Percentiles rank a stretch among this genome's conserved stretches.
These are phyloP conservation scores for Cladorrhinum sp. DNA, from an alignment of 2,329 filamentous ascomycete species.

Conservation along the genomic window DNA sequence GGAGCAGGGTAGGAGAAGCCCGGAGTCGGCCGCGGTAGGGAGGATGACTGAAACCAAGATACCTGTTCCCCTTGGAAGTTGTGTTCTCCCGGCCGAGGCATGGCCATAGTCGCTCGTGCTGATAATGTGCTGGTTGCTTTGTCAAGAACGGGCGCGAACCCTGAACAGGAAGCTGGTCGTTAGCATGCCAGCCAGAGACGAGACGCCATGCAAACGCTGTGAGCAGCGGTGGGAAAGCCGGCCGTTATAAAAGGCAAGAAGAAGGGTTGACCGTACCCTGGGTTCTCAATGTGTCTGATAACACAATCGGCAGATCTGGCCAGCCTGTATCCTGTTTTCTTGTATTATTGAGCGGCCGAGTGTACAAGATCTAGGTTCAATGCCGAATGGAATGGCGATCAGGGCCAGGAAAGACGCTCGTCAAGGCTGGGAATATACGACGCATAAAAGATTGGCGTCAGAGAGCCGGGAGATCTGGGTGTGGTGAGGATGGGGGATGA, in stretches of 20 bases:
- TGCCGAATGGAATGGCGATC: constrained; percentile 14
- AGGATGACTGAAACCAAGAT: constrained; percentile 11
- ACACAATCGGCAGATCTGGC: neutral
- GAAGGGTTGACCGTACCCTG: neutral
- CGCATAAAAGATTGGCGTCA: constrained; percentile 10
- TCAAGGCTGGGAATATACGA: constrained; percentile 9
- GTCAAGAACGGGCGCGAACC: neutral
- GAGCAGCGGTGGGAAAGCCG: neutral
- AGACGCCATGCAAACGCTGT: neutral
- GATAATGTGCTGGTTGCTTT: neutral
- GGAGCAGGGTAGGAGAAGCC: neutral
- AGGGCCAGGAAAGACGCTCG: constrained; percentile 14
- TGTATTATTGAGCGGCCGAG: neutral
- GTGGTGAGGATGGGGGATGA: constrained; percentile 1
- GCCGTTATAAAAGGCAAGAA: neutral
- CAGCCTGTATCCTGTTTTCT: neutral
- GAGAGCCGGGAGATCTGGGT: neutral
- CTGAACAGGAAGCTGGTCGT: neutral
- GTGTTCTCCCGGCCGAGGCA: constrained; percentile 25
- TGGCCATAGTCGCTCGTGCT: constrained; percentile 29
- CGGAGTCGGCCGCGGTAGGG: neutral
- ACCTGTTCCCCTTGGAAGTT: constrained; percentile 36
- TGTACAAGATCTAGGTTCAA: neutral
- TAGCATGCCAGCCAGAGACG: constrained; percentile 1
- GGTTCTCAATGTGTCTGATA: constrained; percentile 3